Evolutionary conservation across 129 eudicot genomes (phyloP).

Genomic region (Helichrysum umbraculigerum): DNA sequence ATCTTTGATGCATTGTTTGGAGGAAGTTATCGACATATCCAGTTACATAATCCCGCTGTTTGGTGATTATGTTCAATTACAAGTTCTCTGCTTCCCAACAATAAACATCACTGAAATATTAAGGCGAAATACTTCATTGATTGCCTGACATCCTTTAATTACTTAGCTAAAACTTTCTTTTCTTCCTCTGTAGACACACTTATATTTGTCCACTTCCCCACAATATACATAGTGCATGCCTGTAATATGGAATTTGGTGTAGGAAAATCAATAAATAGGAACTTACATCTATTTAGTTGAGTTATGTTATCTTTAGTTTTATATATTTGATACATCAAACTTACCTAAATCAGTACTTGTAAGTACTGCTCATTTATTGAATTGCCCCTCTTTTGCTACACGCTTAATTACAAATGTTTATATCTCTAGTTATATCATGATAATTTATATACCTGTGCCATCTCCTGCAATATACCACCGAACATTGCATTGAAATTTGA

Average conservation of each 20-base stretch:
- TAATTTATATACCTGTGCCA: no score
- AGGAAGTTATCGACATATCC: not conserved
- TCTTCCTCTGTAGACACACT: no score
- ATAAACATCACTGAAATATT: no score
- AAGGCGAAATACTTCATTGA: no score
- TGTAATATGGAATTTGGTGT: not conserved
- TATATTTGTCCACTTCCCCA: not conserved
- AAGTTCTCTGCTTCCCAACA: no score
- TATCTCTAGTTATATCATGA: not conserved
- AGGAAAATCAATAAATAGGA: not conserved
- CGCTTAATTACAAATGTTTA: not conserved
- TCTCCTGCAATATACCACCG: slow-evolving; percentile 4
- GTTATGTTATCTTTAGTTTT: not conserved
- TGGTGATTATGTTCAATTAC: no score
- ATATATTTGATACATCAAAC: not conserved
- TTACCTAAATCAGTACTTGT: not conserved
- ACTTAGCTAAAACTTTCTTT: no score
- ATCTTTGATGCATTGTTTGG: not conserved
- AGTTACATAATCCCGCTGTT: no score
- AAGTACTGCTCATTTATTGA: not conserved
- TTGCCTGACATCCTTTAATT: no score
- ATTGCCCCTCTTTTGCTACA: not conserved
- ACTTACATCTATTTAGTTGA: not conserved
- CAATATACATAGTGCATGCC: not conserved
- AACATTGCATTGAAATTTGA: not conserved